A percentile compares a stretch with the other conserved stretches of the same genome.
phyloP scores from a whole-genome alignment of 2,329 filamentous ascomycete genomes.

The Leptographium radiaticola region DNA sequence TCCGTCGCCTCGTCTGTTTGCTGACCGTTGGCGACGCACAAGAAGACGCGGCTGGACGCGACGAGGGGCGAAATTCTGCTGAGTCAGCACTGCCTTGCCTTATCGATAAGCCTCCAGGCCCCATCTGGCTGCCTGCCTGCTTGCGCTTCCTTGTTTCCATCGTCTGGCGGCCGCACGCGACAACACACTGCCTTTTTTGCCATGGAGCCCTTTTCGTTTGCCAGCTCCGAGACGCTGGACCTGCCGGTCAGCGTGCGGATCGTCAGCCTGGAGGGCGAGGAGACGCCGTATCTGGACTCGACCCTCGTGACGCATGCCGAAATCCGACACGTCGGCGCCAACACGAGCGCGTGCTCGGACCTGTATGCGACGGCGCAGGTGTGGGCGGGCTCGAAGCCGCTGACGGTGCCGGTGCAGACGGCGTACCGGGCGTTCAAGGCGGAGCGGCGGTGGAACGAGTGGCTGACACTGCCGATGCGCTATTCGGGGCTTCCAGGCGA shows the following conservation, averaged over 20 bases:
- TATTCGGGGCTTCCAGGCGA: constrained; percentile 73
- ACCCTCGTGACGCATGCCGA: constrained; percentile 67
- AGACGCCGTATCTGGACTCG: constrained; percentile 62
- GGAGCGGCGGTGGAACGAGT: constrained; percentile 79
- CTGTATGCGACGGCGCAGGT: constrained; percentile 87
- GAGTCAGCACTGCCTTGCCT: no score
- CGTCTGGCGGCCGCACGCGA: no score
- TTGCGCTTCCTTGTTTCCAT: no score
- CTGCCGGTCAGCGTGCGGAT: constrained; percentile 57
- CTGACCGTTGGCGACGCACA: no score
- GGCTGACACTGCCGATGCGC: constrained; percentile 75
- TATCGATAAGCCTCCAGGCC: no score
- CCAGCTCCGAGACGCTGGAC: constrained; percentile 71
- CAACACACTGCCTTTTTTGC: no score
- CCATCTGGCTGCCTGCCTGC: no score
- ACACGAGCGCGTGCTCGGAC: constrained; percentile 65
- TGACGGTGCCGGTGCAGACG: constrained; percentile 86
- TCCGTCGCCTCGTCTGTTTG: no score
- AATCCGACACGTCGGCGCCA: constrained; percentile 77
- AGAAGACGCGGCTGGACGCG: no score
- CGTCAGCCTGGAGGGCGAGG: constrained; percentile 65
- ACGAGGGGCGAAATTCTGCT: no score
- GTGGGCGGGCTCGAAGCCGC: constrained; percentile 89
- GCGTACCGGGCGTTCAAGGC: constrained; percentile 82
- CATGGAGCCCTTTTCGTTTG: constrained; percentile 96